Conservation (phyloP, 805 yeast genomes). For the Ogataea haglerorum region DNA sequence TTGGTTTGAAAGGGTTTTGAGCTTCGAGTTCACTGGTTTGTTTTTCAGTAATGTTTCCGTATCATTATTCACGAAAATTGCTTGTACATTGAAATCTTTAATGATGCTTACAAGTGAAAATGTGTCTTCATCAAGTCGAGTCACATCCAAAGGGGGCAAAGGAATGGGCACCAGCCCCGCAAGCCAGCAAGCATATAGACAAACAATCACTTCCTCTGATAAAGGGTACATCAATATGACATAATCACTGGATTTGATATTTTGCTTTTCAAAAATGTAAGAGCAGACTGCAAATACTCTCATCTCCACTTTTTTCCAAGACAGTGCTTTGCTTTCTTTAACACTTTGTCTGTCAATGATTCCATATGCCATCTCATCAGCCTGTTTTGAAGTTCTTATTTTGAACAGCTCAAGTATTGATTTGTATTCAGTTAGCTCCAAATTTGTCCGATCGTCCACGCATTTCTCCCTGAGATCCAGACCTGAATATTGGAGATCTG, state of each 20-base stretch:
- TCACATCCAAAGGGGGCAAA: constrained; percentile 58
- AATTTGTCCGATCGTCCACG: constrained; percentile 71
- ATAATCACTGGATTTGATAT: constrained; percentile 62
- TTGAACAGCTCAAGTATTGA: constrained; percentile 71
- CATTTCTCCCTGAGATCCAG: constrained; percentile 74
- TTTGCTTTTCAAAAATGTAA: constrained; percentile 64
- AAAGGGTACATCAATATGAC: constrained; percentile 83
- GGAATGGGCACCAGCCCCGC: constrained; percentile 81
- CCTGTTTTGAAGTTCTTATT: constrained; percentile 69
- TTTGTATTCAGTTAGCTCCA: constrained; percentile 69
- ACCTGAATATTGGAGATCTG: constrained; percentile 76
- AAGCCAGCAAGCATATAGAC: constrained; percentile 80
- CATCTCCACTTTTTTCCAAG: constrained; percentile 82
- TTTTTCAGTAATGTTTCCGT: constrained; percentile 66
- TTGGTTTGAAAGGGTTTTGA: constrained; percentile 42
- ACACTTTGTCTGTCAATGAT: constrained; percentile 38
- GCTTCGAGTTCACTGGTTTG: constrained; percentile 57
- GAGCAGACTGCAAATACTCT: constrained; percentile 72
- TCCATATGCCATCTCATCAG: constrained; percentile 76
- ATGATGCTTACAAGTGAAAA: constrained; percentile 61
- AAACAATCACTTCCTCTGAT: constrained; percentile 80
- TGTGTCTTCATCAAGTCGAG: constrained; percentile 67
- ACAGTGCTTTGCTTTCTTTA: constrained; percentile 48
- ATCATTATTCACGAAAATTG: constrained; percentile 75
- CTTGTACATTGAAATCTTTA: constrained; percentile 66